A percentile compares a stretch with the other conserved stretches of the same genome.
Evolutionary conservation across 805 yeast genomes (phyloP).

Genomic region (Brettanomyces bruxellensis): DNA sequence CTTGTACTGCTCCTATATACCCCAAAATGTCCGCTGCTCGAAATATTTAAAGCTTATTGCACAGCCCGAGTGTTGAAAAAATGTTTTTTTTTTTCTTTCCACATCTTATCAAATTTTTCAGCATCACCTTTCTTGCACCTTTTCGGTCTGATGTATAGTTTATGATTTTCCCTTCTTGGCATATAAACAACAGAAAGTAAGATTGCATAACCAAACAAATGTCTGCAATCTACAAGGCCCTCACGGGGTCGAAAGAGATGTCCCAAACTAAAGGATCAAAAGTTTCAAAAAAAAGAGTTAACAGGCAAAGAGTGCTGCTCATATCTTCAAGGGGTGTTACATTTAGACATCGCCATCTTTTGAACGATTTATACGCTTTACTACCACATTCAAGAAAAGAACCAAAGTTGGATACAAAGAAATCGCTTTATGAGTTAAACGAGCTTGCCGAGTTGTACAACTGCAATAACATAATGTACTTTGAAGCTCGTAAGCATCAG

Average conservation of each 20-base stretch:
- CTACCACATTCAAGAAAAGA: constrained; percentile 95
- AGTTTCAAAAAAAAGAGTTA: constrained; percentile 48
- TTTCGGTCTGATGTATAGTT: too few species aligned
- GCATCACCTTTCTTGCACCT: constrained; percentile 4
- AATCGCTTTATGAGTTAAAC: constrained; percentile 77
- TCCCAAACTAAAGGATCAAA: constrained; percentile 21
- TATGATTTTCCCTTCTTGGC: too few species aligned
- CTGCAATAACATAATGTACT: constrained; percentile 89
- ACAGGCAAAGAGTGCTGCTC: constrained; percentile 80
- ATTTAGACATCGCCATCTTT: constrained; percentile 89
- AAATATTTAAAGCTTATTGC: too few species aligned
- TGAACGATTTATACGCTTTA: constrained; percentile 66
- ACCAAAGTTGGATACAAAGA: constrained; percentile 90
- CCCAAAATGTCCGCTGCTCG: too few species aligned
- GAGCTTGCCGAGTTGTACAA: constrained; percentile 96
- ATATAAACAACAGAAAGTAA: too few species aligned
- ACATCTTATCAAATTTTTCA: not conserved
- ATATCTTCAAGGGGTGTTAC: constrained; percentile 94
- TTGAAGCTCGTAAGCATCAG: constrained; percentile 93
- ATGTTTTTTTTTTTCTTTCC: not conserved
- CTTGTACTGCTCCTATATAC: too few species aligned
- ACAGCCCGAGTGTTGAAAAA: not conserved
- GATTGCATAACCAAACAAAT: constrained; percentile 22
- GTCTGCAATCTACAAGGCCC: constrained; percentile 69
- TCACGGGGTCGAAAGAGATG: constrained; percentile 30